These are phyloP conservation scores for Styphnolobium japonicum DNA, from an alignment of 306 rosid genomes.

Conservation along the genomic window DNA sequence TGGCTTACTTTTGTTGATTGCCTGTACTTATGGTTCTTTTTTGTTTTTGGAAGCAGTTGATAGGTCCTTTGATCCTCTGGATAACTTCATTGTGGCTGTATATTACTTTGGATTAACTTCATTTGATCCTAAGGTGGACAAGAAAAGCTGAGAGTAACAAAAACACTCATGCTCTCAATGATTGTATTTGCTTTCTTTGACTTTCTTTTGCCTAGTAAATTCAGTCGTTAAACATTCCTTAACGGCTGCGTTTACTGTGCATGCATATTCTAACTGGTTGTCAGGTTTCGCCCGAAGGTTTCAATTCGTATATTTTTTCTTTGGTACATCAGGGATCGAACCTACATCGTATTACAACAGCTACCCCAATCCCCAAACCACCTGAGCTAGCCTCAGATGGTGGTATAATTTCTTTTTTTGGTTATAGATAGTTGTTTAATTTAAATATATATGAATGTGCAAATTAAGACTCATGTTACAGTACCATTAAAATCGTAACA, in stretches of 20 bases:
- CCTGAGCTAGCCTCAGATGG: no score
- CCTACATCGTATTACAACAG: no score
- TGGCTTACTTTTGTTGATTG: constrained; percentile 28
- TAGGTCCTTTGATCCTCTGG: constrained; percentile 22
- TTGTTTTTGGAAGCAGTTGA: constrained; percentile 20
- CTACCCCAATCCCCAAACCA: no score
- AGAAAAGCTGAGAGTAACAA: constrained; percentile 23
- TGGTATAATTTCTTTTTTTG: no score
- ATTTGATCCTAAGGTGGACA: constrained; percentile 16
- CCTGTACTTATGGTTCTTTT: constrained; percentile 27
- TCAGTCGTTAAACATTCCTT: constrained; percentile 8
- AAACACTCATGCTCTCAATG: constrained; percentile 10
- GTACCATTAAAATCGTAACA: no score
- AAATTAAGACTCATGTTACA: no score
- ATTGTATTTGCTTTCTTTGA: constrained; percentile 17
- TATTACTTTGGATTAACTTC: constrained; percentile 30
- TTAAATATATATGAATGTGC: no score
- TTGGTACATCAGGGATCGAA: no score
- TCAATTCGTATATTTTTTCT: no score
- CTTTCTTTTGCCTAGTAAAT: not conserved
- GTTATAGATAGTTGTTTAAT: no score
- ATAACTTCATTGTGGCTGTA: constrained; percentile 35
- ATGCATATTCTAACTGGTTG: not conserved
- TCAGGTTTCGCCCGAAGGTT: no score
- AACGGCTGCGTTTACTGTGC: not conserved